Base-by-base conservation (phyloP, 331 rosid species). In the Quercus phellos region DNA sequence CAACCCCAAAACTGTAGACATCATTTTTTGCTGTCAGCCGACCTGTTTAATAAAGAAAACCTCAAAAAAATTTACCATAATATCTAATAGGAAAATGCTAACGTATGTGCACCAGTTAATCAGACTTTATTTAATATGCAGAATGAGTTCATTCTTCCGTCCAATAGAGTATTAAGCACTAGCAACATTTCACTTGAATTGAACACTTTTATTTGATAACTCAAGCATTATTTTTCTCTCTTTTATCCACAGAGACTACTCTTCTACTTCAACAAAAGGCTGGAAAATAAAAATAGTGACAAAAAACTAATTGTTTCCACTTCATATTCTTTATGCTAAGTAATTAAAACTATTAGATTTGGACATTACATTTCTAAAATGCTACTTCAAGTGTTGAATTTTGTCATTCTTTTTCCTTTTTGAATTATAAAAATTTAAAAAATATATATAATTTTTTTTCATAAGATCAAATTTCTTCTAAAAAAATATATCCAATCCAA, bases 1-100 rank as follows among this genome's bases (percentile, higher is more conserved):
- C 90, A 21, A 86, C 99, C 24, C 98, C 98, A 68, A 93, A 93
- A 68, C 98, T 93, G 76, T 93, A 93, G 18, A 91, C 98, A 16
- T 93, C 98, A 55, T 96, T 93, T 53, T 93, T 93, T 1, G 96
- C 84, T 0, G 98, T 93, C 55, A 91, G 75, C 63, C 97, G 92
- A 84, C 98, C 97, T 93, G 85, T 43, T 51, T 13, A 79, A n/a
- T 55, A 24, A 51, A 26, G 13, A 51, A 18, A 22, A 32, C 35
- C 6, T 4, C 6, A 32, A 32, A 32, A 30, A 0, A 4, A 0
- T 30, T 30, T 30, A 30, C 34, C 32, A 29, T 29, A 29, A 29
- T 29, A 29, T 29, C 4, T 29, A 29, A 29, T 29, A 29, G 32
- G 32, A 3, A 29, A 29, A 3, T 29, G 4, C 0, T 29, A 29